phyloP scores from a whole-genome alignment of 1,284 basidiomycete species.

The Peniophora sp. region DNA sequence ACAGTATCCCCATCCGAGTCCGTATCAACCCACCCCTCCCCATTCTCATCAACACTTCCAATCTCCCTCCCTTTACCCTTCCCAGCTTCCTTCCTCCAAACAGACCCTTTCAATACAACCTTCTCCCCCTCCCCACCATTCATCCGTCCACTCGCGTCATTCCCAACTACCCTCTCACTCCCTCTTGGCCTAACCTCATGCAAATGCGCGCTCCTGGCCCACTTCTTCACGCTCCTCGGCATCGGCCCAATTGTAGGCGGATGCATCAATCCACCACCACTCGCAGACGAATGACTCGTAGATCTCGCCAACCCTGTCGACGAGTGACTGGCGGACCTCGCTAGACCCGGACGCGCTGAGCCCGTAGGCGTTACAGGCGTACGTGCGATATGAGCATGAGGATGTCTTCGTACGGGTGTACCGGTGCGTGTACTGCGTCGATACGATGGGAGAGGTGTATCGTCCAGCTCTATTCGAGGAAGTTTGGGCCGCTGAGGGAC shows the following conservation, averaged over 20 bases:
- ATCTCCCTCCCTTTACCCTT: conserved; percentile 7
- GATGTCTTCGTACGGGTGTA: neutral
- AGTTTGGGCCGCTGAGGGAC: neutral
- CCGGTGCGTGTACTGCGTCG: neutral
- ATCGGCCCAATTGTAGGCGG: conserved; percentile 18
- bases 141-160: neutral
- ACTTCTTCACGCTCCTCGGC: conserved; percentile 45
- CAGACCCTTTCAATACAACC: conserved; percentile 2
- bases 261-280: conserved; percentile 15
- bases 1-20: conserved; percentile 18
- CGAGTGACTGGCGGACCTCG: too few relatives aligned
- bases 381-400: neutral
- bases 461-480: neutral
- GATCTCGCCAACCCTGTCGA: conserved; percentile 33
- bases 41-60: conserved; percentile 5
- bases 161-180: neutral
- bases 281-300: conserved; percentile 31
- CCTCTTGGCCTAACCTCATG: conserved; percentile 49
- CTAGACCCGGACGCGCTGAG: too few relatives aligned
- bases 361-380: conserved; percentile 3
- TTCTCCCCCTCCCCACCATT: neutral
- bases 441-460: neutral
- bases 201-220: conserved; percentile 65
- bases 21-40: conserved; percentile 28
- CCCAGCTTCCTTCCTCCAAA: conserved; percentile 7